Base-by-base conservation (phyloP, 2,329 filamentous ascomycete species). In the Conoideocrella luteorostrata region DNA sequence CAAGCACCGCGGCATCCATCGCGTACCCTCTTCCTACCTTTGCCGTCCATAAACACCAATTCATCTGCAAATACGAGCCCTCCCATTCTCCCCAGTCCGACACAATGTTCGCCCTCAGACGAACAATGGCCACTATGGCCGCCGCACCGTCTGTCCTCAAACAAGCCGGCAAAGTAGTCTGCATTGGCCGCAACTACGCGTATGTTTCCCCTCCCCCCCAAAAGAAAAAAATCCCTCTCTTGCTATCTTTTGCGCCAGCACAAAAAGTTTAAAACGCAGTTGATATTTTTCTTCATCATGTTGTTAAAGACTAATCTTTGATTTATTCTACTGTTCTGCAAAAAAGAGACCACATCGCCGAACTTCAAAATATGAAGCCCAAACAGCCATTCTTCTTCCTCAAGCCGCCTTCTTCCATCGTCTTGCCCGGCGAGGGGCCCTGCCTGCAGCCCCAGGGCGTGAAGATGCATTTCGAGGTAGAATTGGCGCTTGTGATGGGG, bases 371-470 rank as follows among this genome's bases (percentile, higher is more conserved):
- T 66, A 74, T 77, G 48, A 81, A 82, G 52, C 93, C 93, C 40
- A 94, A 93, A 65, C 89, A 96, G 67, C 93, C 93, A 21, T 97
- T 98, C 71, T 98, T 96, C 82, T 98, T 98, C 77, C 79, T 97
- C 55, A 98, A 98, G 75, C 93, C 93, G 2, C 71, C 90, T 1
- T 88, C 86, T 32, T 87, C 89, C 4, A 87, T 98, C 55, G 77
- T 97, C 4, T 75, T 86, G 18, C 88, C 88, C 0, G 78, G 80
- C 22, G 77, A 81, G 45, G 90, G 90, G 1, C 84, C 90, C 3
- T 81, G 95, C 38, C 75, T 95, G 54, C 80, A 85, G 35, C 93
- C 93, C 34, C 78, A 75, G 56, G 91, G 91, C 50, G 84, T 94
- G 32, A 84, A 82, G 55, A 74, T 96, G 59, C 91, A 96, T 70